A percentile compares a stretch with the other conserved stretches of the same genome.
phyloP scores from a whole-genome alignment of 148 eudicot genomes.

The Nepenthes gracilis region DNA sequence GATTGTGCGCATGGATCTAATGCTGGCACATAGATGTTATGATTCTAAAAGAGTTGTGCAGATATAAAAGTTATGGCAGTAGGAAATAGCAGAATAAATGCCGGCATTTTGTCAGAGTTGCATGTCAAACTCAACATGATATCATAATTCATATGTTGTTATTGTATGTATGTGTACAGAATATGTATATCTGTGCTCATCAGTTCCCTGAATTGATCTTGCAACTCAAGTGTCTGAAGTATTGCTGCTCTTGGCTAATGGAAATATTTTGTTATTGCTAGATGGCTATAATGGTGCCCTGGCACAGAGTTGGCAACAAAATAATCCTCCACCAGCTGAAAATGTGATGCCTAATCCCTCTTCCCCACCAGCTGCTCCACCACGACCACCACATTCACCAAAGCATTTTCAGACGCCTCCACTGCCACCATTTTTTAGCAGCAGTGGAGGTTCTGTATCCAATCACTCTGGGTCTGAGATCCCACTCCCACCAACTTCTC shows the following conservation, averaged over 20 bases:
- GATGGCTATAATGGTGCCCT: constrained; percentile 59
- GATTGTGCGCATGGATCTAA: no score
- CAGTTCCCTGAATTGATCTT: background rate
- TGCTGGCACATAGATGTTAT: no score
- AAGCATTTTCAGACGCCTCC: constrained; percentile 23
- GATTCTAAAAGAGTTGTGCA: no score
- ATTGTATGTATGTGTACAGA: no score
- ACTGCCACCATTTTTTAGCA: constrained; percentile 44
- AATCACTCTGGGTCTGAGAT: constrained; percentile 56
- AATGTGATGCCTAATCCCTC: constrained; percentile 48
- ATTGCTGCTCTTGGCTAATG: no score
- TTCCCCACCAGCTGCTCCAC: constrained; percentile 30
- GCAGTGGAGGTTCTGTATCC: constrained; percentile 81
- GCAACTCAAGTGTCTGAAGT: background rate
- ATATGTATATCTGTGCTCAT: background rate
- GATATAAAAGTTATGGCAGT: no score
- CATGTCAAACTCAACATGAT: background rate
- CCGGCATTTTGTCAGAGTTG: no score
- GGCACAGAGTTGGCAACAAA: constrained; percentile 75
- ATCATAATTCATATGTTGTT: no score
- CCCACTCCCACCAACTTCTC: constrained; percentile 65
- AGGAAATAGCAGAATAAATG: no score
- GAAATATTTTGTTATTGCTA: constrained; percentile 11
- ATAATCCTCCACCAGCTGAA: constrained; percentile 49
- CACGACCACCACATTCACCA: constrained; percentile 59